These are phyloP conservation scores for Aspergillus sp. DNA, from an alignment of 2,329 filamentous ascomycete genomes.

Conservation along the genomic window DNA sequence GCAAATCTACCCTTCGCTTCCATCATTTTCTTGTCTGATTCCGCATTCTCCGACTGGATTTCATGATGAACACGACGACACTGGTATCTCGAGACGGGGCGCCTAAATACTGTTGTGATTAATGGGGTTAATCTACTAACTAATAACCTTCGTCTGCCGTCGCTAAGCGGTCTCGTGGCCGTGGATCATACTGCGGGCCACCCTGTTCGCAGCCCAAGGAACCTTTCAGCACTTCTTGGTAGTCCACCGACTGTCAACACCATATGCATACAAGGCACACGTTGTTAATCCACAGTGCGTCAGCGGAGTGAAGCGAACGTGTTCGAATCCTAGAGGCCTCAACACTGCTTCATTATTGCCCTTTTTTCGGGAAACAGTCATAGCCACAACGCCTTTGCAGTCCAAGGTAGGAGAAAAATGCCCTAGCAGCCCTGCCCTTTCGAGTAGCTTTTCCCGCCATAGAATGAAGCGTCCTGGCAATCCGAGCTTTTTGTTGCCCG, in stretches of 20 bases:
- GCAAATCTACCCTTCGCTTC: constrained; percentile 15
- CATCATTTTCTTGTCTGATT: constrained; percentile 13
- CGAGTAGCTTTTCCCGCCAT: not conserved
- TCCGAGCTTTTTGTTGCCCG: not conserved
- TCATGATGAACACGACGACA: constrained; percentile 28
- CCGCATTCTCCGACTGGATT: constrained; percentile 37
- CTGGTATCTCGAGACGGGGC: constrained; percentile 11
- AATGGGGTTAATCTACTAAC: not conserved
- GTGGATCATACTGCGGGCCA: not conserved
- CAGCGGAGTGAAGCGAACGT: constrained; percentile 6
- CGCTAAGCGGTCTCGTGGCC: not conserved
- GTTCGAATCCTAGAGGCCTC: constrained; percentile 7
- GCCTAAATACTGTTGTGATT: not conserved
- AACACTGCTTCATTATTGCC: constrained; percentile 9
- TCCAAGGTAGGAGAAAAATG: not conserved
- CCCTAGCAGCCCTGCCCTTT: not conserved
- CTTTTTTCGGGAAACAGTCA: not conserved
- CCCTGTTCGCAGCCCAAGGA: constrained; percentile 1
- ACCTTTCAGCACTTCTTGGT: not conserved
- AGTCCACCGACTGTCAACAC: not conserved
- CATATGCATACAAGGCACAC: constrained; percentile 27
- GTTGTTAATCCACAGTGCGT: constrained; percentile 18
- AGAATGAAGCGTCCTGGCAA: not conserved
- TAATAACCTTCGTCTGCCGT: not conserved
- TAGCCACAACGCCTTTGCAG: not conserved